These are phyloP conservation scores for Echites panduratus DNA, from an alignment of 257 asterid species.

Conservation along the genomic window DNA sequence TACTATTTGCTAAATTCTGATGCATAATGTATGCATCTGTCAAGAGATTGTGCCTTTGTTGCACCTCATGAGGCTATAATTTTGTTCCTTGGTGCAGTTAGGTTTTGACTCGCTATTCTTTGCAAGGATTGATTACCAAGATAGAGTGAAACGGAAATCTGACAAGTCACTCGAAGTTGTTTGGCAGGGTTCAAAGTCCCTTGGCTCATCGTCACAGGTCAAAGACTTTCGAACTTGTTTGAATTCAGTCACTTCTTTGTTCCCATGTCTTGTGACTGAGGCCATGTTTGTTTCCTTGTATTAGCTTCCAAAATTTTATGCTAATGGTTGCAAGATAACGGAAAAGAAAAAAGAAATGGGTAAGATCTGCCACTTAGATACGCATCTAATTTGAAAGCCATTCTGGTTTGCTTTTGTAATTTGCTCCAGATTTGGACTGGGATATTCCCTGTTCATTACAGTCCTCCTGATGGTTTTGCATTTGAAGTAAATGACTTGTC, in stretches of 20 bases:
- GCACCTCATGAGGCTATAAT: constrained; percentile 16
- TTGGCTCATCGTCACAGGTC: constrained; percentile 75
- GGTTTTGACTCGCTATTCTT: constrained; percentile 79
- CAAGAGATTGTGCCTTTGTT: neutral
- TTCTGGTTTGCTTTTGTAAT: constrained; percentile 7
- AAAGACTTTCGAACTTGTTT: constrained; percentile 5
- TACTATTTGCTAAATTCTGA: neutral
- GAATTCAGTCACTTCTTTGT: constrained; percentile 13
- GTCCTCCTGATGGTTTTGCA: constrained; percentile 69
- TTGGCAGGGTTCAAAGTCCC: constrained; percentile 77
- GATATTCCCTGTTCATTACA: constrained; percentile 61
- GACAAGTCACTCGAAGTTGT: constrained; percentile 71
- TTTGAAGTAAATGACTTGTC: constrained; percentile 74
- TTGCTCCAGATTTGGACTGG: constrained; percentile 66
- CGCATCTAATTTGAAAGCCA: neutral
- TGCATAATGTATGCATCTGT: neutral
- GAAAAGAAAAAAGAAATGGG: neutral
- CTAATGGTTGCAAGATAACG: neutral
- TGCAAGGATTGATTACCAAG: constrained; percentile 85
- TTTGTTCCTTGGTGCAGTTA: constrained; percentile 35
- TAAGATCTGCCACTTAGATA: neutral
- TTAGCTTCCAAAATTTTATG: neutral
- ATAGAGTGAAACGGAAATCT: constrained; percentile 53
- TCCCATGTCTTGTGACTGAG: neutral
- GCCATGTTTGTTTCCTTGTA: neutral